Evolutionary conservation across 192 early-diverging fungal genomes (phyloP).

Genomic region (Coemansia sp.): DNA sequence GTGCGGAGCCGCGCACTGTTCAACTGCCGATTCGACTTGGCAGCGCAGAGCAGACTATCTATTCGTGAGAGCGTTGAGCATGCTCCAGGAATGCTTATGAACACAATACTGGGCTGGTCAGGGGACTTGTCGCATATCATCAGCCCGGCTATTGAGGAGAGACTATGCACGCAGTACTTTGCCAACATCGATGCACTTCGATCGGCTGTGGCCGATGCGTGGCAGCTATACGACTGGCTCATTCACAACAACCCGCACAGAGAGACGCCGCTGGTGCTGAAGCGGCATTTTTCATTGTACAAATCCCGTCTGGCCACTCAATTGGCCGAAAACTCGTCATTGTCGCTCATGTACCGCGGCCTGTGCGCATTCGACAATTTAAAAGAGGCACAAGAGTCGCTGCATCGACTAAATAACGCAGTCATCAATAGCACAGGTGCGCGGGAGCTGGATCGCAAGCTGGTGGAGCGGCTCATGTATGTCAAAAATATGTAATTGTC

Average conservation of each 20-base stretch:
- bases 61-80: slow-evolving; percentile 26
- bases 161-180: slow-evolving; percentile 18
- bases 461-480: not conserved
- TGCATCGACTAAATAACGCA: not conserved
- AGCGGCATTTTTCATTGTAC: not conserved
- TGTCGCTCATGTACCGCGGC: slow-evolving; percentile 5
- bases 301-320: not conserved
- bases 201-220: slow-evolving; percentile 24
- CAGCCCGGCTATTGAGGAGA: not conserved
- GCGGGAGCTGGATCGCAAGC: not conserved
- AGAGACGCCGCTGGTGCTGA: not conserved
- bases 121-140: slow-evolving; percentile 19
- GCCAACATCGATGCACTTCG: slow-evolving; percentile 6
- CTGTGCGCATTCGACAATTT: not conserved
- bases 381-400: not conserved
- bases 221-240: slow-evolving; percentile 44
- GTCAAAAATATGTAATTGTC: not conserved
- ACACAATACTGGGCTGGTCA: slow-evolving; percentile 39
- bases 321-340: not conserved
- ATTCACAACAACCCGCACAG: slow-evolving; percentile 19
- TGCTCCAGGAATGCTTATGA: slow-evolving; percentile 39
- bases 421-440: not conserved
- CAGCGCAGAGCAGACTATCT: slow-evolving; percentile 17
- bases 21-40: slow-evolving; percentile 7
- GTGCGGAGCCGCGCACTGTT: slow-evolving; percentile 22